phyloP scores from a whole-genome alignment of 352 stramenopile species.

The Pythium dissotocum region DNA sequence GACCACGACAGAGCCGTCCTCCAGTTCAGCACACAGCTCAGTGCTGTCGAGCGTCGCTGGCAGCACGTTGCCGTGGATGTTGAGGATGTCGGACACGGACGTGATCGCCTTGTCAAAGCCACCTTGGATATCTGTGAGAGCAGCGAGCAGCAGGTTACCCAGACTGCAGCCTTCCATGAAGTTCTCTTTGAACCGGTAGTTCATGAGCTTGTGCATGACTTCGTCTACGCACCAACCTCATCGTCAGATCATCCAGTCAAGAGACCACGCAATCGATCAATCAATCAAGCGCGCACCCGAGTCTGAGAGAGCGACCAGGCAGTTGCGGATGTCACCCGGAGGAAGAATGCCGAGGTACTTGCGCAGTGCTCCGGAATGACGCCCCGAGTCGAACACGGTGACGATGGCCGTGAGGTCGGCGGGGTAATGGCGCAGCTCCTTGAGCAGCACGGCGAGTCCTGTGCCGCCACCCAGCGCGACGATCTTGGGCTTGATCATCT shows the following conservation, averaged over 20 bases:
- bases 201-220: conserved; percentile 88
- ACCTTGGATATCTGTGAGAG: conserved; percentile 79
- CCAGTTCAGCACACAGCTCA: conserved; percentile 77
- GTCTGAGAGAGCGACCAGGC: conserved; percentile 80
- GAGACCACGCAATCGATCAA: neutral
- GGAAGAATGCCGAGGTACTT: conserved; percentile 85
- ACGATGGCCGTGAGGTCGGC: conserved; percentile 86
- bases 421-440: conserved; percentile 82
- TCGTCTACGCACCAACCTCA: conserved; percentile 44
- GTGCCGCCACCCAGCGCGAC: conserved; percentile 81
- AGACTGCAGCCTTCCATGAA: conserved; percentile 88
- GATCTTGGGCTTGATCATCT: conserved; percentile 83
- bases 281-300: conserved; percentile 43
- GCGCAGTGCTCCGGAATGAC: conserved; percentile 75
- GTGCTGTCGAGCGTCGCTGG: conserved; percentile 85
- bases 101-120: conserved; percentile 82
- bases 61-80: conserved; percentile 78
- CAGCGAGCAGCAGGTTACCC: conserved; percentile 76
- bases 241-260: neutral
- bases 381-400: conserved; percentile 85
- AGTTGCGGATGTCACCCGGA: conserved; percentile 85
- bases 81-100: conserved; percentile 84
- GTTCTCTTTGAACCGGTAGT: conserved; percentile 87
- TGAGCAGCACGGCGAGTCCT: conserved; percentile 79
- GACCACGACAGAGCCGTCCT: conserved; percentile 67